Evolutionary conservation across 163 green algal species (phyloP).

Genomic region (Scenedesmus sp.): DNA sequence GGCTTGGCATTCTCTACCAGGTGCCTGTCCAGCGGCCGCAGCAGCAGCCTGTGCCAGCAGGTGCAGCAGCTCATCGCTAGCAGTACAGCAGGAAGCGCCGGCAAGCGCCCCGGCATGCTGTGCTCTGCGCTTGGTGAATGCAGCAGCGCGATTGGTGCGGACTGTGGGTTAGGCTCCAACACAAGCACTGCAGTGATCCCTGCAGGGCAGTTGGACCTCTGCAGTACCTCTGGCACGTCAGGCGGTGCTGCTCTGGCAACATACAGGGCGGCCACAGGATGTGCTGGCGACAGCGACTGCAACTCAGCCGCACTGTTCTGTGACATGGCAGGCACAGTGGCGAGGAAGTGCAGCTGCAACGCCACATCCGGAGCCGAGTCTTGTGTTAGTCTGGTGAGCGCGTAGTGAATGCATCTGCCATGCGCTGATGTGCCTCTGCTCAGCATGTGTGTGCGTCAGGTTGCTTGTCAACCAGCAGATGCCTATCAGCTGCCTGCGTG

Average conservation of each 20-base stretch:
- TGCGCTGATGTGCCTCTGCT: neutral
- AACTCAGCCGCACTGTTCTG: neutral
- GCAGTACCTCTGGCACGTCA: slow-evolving; percentile 16
- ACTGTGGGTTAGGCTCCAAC: neutral
- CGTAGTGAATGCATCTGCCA: neutral
- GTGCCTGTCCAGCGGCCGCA: slow-evolving; percentile 30
- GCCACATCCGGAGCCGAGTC: neutral
- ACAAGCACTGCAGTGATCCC: neutral
- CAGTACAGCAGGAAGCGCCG: neutral
- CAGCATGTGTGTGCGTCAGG: neutral
- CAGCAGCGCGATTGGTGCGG: neutral
- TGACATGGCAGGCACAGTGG: neutral
- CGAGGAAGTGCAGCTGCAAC: slow-evolving; percentile 6
- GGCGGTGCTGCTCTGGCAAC: neutral
- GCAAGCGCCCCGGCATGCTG: slow-evolving; percentile 12
- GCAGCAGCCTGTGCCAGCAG: slow-evolving; percentile 16
- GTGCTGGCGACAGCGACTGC: neutral
- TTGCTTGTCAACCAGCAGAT: too few species aligned
- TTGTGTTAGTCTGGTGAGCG: neutral
- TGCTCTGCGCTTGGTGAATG: slow-evolving; percentile 17
- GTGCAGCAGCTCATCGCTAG: slow-evolving; percentile 12
- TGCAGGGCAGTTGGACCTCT: slow-evolving; percentile 9
- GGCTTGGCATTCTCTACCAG: neutral
- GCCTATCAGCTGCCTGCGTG: too few species aligned
- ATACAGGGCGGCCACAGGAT: neutral